Conservation (phyloP, 345 rosid species). For the Salix viminalis region DNA sequence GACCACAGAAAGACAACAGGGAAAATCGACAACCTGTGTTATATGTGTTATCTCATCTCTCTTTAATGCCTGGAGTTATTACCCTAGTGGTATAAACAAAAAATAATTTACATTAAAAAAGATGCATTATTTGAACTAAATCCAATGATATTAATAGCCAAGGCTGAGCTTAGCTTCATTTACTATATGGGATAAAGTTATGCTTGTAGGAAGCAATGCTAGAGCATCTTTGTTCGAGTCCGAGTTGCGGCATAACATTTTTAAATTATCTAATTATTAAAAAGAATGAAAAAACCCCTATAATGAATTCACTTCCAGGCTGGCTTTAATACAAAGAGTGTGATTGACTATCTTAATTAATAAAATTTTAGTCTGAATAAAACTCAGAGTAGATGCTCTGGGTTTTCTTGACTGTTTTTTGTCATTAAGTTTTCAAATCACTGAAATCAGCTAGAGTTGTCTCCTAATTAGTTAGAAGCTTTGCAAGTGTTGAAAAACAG, state of each 20-base stretch:
- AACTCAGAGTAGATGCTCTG: not conserved
- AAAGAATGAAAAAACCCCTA: too few relatives aligned
- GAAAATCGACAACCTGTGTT: not conserved
- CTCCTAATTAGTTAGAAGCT: not conserved
- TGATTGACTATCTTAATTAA: not conserved
- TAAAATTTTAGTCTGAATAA: not conserved
- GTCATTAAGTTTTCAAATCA: not conserved
- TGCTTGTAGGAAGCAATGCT: too few relatives aligned
- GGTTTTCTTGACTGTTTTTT: not conserved
- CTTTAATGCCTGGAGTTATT: not conserved
- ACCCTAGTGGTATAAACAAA: not conserved
- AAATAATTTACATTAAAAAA: too few relatives aligned
- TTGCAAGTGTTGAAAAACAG: not conserved
- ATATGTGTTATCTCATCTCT: not conserved
- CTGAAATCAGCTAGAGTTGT: not conserved
- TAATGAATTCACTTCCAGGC: not conserved
- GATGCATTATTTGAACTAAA: not conserved
- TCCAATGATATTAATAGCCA: not conserved
- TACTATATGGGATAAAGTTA: not conserved
- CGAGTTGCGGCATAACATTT: too few relatives aligned
- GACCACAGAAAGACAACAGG: not conserved
- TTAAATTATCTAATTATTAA: too few relatives aligned
- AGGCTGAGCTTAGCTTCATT: not conserved
- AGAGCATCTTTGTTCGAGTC: too few relatives aligned
- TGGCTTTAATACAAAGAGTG: not conserved